Percentiles rank a stretch among this genome's conserved stretches.
Evolutionary conservation across 805 yeast species (phyloP).

Genomic region (Vanderwaltozyma verrucispora): DNA sequence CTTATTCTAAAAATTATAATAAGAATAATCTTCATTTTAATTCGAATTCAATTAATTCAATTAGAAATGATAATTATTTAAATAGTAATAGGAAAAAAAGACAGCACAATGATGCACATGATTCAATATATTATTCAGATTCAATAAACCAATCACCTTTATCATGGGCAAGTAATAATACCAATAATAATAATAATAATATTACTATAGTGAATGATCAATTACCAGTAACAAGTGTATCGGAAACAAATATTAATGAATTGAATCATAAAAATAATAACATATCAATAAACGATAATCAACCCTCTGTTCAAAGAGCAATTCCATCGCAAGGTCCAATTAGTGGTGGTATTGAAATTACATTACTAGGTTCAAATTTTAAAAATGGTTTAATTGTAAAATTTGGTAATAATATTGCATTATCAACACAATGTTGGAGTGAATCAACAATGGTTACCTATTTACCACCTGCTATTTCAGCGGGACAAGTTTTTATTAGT

Average conservation of each 20-base stretch:
- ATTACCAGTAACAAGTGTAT: not conserved
- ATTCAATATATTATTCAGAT: not conserved
- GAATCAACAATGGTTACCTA: conserved; percentile 88
- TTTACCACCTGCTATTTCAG: conserved; percentile 79
- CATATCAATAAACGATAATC: not conserved
- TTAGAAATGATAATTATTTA: not conserved
- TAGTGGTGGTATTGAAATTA: conserved; percentile 93
- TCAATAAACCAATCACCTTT: conserved; percentile 7
- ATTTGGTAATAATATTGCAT: conserved; percentile 72
- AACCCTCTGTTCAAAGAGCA: conserved; percentile 67
- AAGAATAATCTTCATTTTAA: not conserved
- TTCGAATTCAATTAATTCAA: not conserved
- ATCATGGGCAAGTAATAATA: conserved; percentile 17
- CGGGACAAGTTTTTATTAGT: conserved; percentile 90
- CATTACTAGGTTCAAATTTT: conserved; percentile 80
- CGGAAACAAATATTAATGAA: not conserved
- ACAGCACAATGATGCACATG: conserved; percentile 1
- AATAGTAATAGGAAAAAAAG: conserved; percentile 1
- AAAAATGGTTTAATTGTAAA: conserved; percentile 72
- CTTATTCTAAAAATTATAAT: no score
- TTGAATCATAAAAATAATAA: not conserved
- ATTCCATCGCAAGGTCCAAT: conserved; percentile 95
- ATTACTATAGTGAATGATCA: not conserved
- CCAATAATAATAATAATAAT: not conserved
- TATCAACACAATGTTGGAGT: conserved; percentile 94